Conservation (phyloP, 257 asterid species). For the Ligustrum vulgare region DNA sequence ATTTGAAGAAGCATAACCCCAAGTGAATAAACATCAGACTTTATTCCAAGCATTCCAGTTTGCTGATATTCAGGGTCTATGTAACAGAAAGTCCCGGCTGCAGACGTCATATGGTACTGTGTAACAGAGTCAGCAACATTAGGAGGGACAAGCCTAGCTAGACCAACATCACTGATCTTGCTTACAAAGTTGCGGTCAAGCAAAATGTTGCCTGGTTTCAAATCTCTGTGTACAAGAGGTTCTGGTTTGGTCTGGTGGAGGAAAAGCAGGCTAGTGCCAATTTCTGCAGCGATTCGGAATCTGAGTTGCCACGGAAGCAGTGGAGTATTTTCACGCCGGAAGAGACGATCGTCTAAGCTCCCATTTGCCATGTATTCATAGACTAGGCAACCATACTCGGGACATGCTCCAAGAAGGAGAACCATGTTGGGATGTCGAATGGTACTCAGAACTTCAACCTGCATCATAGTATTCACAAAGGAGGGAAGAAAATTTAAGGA, state of each 20-base stretch:
- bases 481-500: background rate
- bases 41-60: conserved; percentile 11
- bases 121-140: conserved; percentile 13
- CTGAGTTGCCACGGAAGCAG: conserved; percentile 10
- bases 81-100: conserved; percentile 16
- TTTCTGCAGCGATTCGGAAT: conserved; percentile 12
- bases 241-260: conserved; percentile 20
- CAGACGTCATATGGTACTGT: conserved; percentile 11
- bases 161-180: conserved; percentile 12
- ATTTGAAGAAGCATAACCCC: conserved; percentile 12
- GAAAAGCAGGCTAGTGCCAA: conserved; percentile 13
- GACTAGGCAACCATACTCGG: conserved; percentile 18
- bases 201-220: conserved; percentile 15
- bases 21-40: conserved; percentile 12
- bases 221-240: conserved; percentile 9
- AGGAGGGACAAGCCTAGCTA: conserved; percentile 22
- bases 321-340: conserved; percentile 12
- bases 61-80: conserved; percentile 19
- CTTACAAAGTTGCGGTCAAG: conserved; percentile 15
- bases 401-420: conserved; percentile 20
- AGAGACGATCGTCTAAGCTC: conserved; percentile 16
- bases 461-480: background rate
- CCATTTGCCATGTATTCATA: conserved; percentile 14
- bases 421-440: conserved; percentile 19
- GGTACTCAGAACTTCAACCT: conserved; percentile 13